Evolutionary conservation across 257 asterid genomes (phyloP), one percentile per base, ranked within the genome.

Genomic region (Echium plantagineum): DNA sequence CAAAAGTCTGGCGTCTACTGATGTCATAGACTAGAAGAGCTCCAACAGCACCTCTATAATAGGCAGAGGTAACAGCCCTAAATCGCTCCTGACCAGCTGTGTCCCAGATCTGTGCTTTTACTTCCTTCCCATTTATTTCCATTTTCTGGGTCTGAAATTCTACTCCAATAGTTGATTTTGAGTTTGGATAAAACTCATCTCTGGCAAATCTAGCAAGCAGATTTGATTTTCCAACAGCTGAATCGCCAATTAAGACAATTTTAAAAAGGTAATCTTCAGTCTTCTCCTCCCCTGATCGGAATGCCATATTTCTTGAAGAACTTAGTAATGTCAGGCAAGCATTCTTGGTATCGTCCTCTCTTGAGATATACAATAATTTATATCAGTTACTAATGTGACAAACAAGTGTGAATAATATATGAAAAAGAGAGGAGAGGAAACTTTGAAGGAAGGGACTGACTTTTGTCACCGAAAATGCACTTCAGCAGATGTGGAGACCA

Each of bases 31-130:
- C 96, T 31, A 90, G 77, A 72, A 90, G 96, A 6, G 98, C 98
- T 64, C 98, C 98, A 56, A 90, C 98, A 6, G 95, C 98, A 46
- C 98, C 98, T 78, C 98, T 78, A 67, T 90, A 90, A 77, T 90
- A 90, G 24, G 98, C 96, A 65, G 96, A 90, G 21, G 98, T 90
- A 65, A 90, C 95, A 10, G 98, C 96, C 78, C 98, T 75, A 79
- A 90, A 90, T 66, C 98, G 80, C 76, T 90, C 98, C 78, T 90
- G 98, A 21, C 98, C 98, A 32, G 98, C 98, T 17, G 98, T 90
- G 70, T 90, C 98, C 98, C 98, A 90, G 53, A 90, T 87, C 78
- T 90, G 98, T 0, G 96, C 98, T 69, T 90, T 90, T 31, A 90
- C 85, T 80, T 90, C 94, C 77, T 83, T 90, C 66, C 96, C 91